Evolutionary conservation across 1,139 yeast species (phyloP), one percentile per base, ranked within the genome.

Genomic region (Saccharomycopsis crataegensis): DNA sequence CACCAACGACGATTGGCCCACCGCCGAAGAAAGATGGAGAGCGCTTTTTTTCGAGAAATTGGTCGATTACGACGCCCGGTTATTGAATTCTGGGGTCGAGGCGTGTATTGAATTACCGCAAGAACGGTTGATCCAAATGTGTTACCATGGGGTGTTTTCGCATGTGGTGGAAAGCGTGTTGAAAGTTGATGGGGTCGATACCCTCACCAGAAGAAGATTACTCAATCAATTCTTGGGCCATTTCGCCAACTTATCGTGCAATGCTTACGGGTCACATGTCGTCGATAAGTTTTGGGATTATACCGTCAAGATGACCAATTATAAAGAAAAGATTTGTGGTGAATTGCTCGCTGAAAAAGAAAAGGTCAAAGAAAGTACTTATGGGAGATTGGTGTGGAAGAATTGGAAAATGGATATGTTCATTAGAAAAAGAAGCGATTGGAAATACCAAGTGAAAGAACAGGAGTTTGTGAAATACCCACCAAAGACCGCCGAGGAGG

Each of bases 361-460:
- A 37, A 76, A 78, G 59, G 86, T 93, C 43, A 90, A 93, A 70
- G 88, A 84, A 59, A 86, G 96, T 65, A 78, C 75, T 31, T 93
- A 93, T 64, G 99, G 99, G 47, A 80, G 86, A 65, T 77, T 83
- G 61, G 98, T 93, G 1, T 93, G 98, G 98, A 87, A 86, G 65
- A 93, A 91, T 67, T 93, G 98, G 98, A 70, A 78, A 37, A 78
- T 90, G 83, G 96, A 89, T 64, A 70, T 82, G 61, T 88, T 82
- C 63, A 67, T 73, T 11, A 77, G 96, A 65, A 83, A 83, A 68
- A 81, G 85, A 66, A 79, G 75, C 64, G 96, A 89, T 64, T 90
- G 97, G 97, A 87, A 86, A 70, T 73, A 77, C 48, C 63, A 79
- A 41, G 79, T 87, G 38, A 89, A 86, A 64, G 82, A 82, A 51